phyloP scores from a whole-genome alignment of 2,329 filamentous ascomycete species.

The Trichothecium sympodiale region DNA sequence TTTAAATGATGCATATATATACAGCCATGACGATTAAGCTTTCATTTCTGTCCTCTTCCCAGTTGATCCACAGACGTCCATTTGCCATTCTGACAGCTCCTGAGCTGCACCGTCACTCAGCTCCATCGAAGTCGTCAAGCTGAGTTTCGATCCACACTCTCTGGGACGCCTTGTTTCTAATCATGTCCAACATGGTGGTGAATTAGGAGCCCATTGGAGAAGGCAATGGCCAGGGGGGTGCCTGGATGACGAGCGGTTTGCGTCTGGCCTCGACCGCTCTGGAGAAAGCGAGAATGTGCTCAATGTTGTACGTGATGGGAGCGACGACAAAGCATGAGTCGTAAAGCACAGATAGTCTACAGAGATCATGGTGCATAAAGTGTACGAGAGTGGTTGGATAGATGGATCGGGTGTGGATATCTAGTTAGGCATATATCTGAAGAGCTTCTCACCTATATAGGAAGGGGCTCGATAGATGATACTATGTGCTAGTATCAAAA shows the following conservation, averaged over 20 bases:
- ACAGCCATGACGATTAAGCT: too few species aligned
- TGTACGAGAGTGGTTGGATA: too few species aligned
- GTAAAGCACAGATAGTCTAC: too few species aligned
- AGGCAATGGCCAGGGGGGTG: constrained; percentile 62
- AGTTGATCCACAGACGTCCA: constrained; percentile 33
- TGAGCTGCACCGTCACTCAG: constrained; percentile 30
- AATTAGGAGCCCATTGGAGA: constrained; percentile 38
- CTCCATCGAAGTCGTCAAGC: constrained; percentile 30
- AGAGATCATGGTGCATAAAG: constrained; percentile 8
- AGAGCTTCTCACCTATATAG: too few species aligned
- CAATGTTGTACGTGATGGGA: constrained; percentile 52
- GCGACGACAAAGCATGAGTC: constrained; percentile 43
- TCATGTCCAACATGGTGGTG: constrained; percentile 25
- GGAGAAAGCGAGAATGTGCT: constrained; percentile 57
- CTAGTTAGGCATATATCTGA: too few species aligned
- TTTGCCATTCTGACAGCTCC: constrained; percentile 32
- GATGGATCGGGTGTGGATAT: too few species aligned
- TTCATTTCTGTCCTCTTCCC: constrained; percentile 20
- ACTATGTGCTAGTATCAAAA: too few species aligned
- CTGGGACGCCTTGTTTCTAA: constrained; percentile 16
- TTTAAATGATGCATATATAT: too few species aligned
- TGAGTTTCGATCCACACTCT: constrained; percentile 27
- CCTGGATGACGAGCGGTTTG: constrained; percentile 56
- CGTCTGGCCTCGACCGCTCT: constrained; percentile 56
- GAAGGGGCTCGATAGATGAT: too few species aligned